phyloP scores from a whole-genome alignment of 768 basidiomycete species.

The Baorangia bicolor region DNA sequence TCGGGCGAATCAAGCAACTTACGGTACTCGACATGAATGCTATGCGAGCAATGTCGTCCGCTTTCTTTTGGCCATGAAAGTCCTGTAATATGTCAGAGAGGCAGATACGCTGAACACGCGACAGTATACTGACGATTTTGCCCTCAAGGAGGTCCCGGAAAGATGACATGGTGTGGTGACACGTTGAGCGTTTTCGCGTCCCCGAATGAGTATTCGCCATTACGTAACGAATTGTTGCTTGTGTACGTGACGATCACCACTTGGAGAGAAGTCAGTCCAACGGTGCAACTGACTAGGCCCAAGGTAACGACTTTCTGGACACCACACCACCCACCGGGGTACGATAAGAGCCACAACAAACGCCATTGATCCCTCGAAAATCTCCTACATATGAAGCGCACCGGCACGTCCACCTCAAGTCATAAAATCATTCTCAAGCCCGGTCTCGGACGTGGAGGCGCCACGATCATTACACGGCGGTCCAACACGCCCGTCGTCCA shows the following conservation, averaged over 20 bases:
- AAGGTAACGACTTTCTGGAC: neutral
- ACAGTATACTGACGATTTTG: slow-evolving; percentile 25
- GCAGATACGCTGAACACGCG: neutral
- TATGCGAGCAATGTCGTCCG: slow-evolving; percentile 25
- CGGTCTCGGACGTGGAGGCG: slow-evolving; percentile 30
- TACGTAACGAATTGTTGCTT: slow-evolving; percentile 16
- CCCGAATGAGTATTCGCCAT: neutral
- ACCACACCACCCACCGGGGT: neutral
- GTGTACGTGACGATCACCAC: neutral
- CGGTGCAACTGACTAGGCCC: neutral
- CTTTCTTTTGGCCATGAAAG: slow-evolving; percentile 32
- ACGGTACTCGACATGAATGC: slow-evolving; percentile 26
- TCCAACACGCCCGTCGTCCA: slow-evolving; percentile 23
- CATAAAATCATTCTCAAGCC: slow-evolving; percentile 45
- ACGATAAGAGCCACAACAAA: neutral
- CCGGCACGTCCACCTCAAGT: slow-evolving; percentile 17
- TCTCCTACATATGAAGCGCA: slow-evolving; percentile 22
- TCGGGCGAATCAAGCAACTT: slow-evolving; percentile 1
- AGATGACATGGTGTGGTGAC: slow-evolving; percentile 20
- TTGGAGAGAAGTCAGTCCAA: neutral
- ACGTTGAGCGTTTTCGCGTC: slow-evolving; percentile 4
- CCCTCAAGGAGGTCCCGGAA: slow-evolving; percentile 31
- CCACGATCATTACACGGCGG: slow-evolving; percentile 25
- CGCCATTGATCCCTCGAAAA: neutral
- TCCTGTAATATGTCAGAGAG: slow-evolving; percentile 22